Conservation (phyloP, 2,329 filamentous ascomycete species). For the Fusarium falciforme region DNA sequence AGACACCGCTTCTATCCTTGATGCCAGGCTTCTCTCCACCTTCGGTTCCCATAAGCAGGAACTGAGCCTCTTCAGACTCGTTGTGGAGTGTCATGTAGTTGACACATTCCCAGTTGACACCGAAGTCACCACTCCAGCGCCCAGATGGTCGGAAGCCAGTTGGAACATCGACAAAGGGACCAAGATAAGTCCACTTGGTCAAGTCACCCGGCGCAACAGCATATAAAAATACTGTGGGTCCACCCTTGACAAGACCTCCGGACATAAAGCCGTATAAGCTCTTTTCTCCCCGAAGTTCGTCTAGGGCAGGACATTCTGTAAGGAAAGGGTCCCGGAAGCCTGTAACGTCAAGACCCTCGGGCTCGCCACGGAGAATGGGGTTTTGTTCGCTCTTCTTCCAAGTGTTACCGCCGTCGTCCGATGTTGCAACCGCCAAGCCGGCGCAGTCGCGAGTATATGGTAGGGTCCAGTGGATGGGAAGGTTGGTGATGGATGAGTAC, state of each 20-base stretch:
- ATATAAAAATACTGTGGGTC: conserved; percentile 61
- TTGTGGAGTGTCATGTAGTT: conserved; percentile 58
- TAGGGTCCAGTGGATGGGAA: conserved; percentile 52
- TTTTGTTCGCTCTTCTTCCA: conserved; percentile 49
- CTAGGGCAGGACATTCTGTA: conserved; percentile 44
- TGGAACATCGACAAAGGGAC: conserved; percentile 54
- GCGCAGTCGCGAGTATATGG: conserved; percentile 56
- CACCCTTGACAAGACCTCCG: conserved; percentile 55
- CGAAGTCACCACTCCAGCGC: conserved; percentile 61
- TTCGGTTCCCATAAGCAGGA: conserved; percentile 60
- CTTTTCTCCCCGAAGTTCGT: conserved; percentile 34
- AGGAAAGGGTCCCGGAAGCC: conserved; percentile 52
- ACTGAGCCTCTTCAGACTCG: conserved; percentile 45
- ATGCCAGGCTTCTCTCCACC: conserved; percentile 46
- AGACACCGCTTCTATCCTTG: conserved; percentile 24
- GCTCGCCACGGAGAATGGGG: conserved; percentile 46
- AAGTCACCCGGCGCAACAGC: conserved; percentile 53
- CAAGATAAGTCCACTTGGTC: conserved; percentile 57
- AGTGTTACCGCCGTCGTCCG: conserved; percentile 49
- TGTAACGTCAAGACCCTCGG: conserved; percentile 42
- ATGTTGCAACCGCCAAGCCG: conserved; percentile 53
- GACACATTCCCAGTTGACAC: conserved; percentile 63
- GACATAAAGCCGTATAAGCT: conserved; percentile 60
- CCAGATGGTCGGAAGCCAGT: conserved; percentile 51
- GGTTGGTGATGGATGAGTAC: conserved; percentile 49